Evolutionary conservation across 208 protist genomes (phyloP).

Genomic region (Phytomonas serpens): DNA sequence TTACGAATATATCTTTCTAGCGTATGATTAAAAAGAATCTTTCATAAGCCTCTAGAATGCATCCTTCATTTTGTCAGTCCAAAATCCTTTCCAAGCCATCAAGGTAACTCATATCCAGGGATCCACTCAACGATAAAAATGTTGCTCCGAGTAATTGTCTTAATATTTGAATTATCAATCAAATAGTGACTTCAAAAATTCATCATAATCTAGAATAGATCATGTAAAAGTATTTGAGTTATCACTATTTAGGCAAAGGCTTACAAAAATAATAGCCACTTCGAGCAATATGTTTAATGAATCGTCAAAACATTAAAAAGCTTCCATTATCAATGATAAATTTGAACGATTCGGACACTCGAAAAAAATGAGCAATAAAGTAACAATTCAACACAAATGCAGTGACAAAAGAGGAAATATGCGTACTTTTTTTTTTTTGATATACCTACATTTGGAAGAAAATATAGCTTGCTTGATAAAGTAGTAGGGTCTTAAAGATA

Average conservation of each 20-base stretch:
- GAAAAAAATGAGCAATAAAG: not conserved
- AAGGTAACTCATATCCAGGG: not conserved
- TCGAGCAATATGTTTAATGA: too few species aligned
- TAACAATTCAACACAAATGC: not conserved
- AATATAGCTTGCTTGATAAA: conserved; percentile 4
- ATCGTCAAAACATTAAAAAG: too few species aligned
- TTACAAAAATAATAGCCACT: not conserved
- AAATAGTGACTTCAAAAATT: not conserved
- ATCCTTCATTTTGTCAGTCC: not conserved
- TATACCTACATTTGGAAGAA: conserved; percentile 1
- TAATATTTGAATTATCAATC: not conserved
- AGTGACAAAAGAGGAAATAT: not conserved
- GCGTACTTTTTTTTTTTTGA: conserved; percentile 1
- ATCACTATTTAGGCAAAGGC: not conserved
- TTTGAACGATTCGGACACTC: not conserved
- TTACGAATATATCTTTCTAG: not conserved
- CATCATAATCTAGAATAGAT: not conserved
- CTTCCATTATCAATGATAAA: not conserved
- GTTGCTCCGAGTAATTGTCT: not conserved
- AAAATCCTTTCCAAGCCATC: too few species aligned
- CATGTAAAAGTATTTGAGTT: not conserved
- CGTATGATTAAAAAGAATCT: not conserved
- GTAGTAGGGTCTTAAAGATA: not conserved
- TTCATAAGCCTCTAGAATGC: not conserved
- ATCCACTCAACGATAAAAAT: not conserved